Percentiles rank a stretch among this genome's conserved stretches.
Evolutionary conservation across 768 basidiomycete species (phyloP).

Genomic region (Terana coerulea): DNA sequence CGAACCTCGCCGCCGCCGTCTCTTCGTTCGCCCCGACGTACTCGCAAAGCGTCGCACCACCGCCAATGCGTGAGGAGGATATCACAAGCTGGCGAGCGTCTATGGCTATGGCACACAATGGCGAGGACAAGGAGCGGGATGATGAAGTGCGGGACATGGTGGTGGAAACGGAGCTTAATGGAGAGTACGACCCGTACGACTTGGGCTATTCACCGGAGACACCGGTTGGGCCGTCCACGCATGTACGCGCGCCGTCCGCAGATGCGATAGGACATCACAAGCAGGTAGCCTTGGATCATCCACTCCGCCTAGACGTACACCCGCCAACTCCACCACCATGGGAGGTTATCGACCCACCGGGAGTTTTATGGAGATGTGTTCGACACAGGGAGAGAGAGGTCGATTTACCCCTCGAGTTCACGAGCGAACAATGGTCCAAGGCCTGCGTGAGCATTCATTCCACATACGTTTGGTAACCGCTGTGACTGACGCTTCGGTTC

Average conservation of each 20-base stretch:
- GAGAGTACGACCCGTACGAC: slow-evolving; percentile 15
- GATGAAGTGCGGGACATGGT: background rate
- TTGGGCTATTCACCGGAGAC: slow-evolving; percentile 11
- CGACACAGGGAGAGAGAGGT: slow-evolving; percentile 11
- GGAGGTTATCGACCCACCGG: slow-evolving; percentile 54
- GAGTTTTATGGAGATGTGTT: slow-evolving; percentile 31
- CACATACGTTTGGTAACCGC: too few species aligned
- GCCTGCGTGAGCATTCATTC: background rate
- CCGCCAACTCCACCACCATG: slow-evolving; percentile 60
- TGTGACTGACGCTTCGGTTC: too few species aligned
- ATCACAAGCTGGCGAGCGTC: slow-evolving; percentile 17
- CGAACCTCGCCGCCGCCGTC: background rate
- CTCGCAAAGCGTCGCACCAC: background rate
- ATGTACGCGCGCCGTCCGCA: background rate
- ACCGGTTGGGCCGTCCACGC: slow-evolving; percentile 7
- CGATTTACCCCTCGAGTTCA: background rate
- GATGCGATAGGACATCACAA: background rate
- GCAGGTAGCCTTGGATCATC: slow-evolving; percentile 25
- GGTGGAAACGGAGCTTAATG: slow-evolving; percentile 5
- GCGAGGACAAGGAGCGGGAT: slow-evolving; percentile 5
- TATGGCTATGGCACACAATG: slow-evolving; percentile 4
- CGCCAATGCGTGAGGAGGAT: slow-evolving; percentile 14
- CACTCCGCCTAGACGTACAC: slow-evolving; percentile 43
- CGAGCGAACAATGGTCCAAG: background rate
- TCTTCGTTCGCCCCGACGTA: background rate